phyloP scores from a whole-genome alignment of 1,284 basidiomycete genomes.

The Trichosporon asahii region DNA sequence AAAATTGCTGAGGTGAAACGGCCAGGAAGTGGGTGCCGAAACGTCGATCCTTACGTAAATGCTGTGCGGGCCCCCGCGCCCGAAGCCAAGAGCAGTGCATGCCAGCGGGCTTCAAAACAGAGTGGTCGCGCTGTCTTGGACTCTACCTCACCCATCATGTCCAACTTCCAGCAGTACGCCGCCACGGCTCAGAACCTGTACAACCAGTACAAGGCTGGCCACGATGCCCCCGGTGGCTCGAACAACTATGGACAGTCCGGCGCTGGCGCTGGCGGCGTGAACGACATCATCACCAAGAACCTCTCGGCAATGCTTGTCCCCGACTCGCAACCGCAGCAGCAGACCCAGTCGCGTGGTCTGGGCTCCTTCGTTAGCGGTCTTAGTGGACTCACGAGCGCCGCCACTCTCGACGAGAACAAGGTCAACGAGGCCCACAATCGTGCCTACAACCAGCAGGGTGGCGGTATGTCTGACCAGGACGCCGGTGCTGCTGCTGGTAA shows the following conservation, averaged over 20 bases:
- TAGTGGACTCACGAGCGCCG: not conserved
- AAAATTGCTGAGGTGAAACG: too few relatives aligned
- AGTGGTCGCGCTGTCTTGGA: not conserved
- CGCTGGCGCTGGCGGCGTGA: not conserved
- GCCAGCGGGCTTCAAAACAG: not conserved
- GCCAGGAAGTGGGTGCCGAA: not conserved
- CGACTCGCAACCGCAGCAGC: not conserved
- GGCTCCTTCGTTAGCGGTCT: constrained; percentile 9
- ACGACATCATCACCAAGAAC: constrained; percentile 10
- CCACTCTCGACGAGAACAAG: constrained; percentile 13
- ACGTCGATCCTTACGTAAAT: not conserved
- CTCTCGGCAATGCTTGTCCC: constrained; percentile 5
- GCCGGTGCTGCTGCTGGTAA: constrained; percentile 13
- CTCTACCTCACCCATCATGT: not conserved
- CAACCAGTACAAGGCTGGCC: not conserved
- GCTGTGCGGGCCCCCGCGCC: not conserved
- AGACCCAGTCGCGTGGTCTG: constrained; percentile 11
- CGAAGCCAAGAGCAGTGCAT: not conserved
- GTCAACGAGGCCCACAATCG: constrained; percentile 12
- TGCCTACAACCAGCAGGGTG: constrained; percentile 7
- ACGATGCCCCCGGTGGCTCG: not conserved
- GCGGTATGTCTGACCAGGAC: constrained; percentile 15
- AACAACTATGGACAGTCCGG: not conserved
- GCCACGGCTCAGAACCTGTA: constrained; percentile 2
- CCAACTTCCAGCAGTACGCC: constrained; percentile 4